phyloP scores from a whole-genome alignment of 495 filamentous ascomycete genomes.

The Penicillium crystallinum region DNA sequence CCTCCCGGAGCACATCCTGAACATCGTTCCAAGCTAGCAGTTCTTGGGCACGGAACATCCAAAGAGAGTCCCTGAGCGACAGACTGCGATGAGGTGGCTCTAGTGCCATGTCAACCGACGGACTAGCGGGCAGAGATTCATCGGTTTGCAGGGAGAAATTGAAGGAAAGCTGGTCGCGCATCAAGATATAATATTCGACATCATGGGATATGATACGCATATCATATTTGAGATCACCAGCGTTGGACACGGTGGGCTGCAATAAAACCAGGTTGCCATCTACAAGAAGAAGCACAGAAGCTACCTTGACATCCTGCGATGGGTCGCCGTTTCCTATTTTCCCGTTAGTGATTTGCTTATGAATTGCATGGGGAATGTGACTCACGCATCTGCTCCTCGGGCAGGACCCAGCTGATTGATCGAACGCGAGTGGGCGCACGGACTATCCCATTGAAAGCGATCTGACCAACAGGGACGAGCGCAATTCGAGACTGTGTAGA shows the following conservation, averaged over 20 bases:
- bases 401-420: slow-evolving; percentile 91
- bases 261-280: slow-evolving; percentile 94
- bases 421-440: slow-evolving; percentile 87
- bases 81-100: slow-evolving; percentile 39
- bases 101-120: slow-evolving; percentile 44
- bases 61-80: slow-evolving; percentile 79
- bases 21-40: slow-evolving; percentile 84
- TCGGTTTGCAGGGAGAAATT: slow-evolving; percentile 36
- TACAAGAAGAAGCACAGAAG: slow-evolving; percentile 88
- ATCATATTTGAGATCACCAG: slow-evolving; percentile 86
- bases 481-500: slow-evolving; percentile 63
- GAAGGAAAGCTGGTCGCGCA: slow-evolving; percentile 73
- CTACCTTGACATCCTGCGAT: slow-evolving; percentile 90
- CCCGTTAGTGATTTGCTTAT: slow-evolving; percentile 13
- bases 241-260: slow-evolving; percentile 72
- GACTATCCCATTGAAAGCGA: slow-evolving; percentile 94
- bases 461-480: slow-evolving; percentile 88
- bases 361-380: not conserved
- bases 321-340: slow-evolving; percentile 77
- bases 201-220: slow-evolving; percentile 95
- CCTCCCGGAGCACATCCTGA: slow-evolving; percentile 69
- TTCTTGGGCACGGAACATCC: slow-evolving; percentile 84
- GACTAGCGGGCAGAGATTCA: slow-evolving; percentile 47
- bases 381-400: slow-evolving; percentile 80
- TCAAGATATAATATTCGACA: slow-evolving; percentile 89